Conservation (phyloP, 257 asterid genomes). For the Solanum microdontum region DNA sequence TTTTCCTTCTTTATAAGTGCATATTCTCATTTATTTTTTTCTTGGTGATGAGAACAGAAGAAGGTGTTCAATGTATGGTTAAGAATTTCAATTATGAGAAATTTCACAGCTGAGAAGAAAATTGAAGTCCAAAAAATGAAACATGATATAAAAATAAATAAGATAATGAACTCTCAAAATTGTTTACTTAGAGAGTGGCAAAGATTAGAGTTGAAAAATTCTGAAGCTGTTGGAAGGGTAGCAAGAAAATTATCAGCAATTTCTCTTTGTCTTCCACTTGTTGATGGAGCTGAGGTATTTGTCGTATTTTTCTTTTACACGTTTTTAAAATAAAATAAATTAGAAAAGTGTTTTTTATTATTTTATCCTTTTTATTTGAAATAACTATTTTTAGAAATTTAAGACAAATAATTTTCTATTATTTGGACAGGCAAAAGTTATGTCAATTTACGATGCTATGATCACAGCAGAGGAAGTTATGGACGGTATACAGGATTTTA, state of each 20-base stretch:
- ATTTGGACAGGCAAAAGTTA: constrained; percentile 24
- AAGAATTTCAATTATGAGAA: constrained; percentile 26
- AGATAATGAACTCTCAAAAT: constrained; percentile 30
- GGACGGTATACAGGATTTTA: constrained; percentile 28
- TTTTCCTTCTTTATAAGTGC: not conserved
- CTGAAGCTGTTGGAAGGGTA: constrained; percentile 54
- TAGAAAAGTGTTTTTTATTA: too few relatives aligned
- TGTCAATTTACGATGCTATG: constrained; percentile 33
- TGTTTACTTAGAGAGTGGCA: constrained; percentile 52
- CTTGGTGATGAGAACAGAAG: constrained; percentile 22
- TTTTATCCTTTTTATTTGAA: not conserved
- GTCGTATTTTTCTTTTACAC: not conserved
- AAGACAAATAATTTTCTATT: too few relatives aligned
- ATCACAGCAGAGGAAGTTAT: constrained; percentile 24
- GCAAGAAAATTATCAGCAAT: constrained; percentile 55
- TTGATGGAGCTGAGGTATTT: constrained; percentile 36
- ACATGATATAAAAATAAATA: constrained; percentile 26
- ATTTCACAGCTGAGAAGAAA: constrained; percentile 23
- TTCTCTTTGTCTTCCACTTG: constrained; percentile 48
- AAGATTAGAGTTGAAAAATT: constrained; percentile 35
- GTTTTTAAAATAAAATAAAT: too few relatives aligned
- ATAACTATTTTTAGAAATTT: not conserved
- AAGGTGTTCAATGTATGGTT: constrained; percentile 44
- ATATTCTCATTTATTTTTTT: not conserved
- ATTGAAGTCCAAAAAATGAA: constrained; percentile 26